Conservation (phyloP, 2,329 filamentous ascomycete genomes). For the Coniochaeta hoffmannii region DNA sequence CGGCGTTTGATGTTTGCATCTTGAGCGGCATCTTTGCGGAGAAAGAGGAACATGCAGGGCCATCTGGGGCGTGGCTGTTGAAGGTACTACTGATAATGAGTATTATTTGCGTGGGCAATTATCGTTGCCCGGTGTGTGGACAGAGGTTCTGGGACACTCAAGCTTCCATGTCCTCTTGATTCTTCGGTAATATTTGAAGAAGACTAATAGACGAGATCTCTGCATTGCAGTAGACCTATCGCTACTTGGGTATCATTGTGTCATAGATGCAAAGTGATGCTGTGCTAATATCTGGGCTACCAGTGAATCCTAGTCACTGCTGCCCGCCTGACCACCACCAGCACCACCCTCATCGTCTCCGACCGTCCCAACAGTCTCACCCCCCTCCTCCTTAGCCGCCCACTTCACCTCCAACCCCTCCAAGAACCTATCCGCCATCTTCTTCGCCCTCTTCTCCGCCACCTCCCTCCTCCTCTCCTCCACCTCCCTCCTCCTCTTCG, state of each 20-base stretch:
- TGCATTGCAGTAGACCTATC: neutral
- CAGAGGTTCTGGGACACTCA: neutral
- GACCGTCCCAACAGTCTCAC: neutral
- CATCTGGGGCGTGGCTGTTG: neutral
- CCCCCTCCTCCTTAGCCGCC: neutral
- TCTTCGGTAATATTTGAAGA: neutral
- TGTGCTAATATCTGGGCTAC: too few relatives aligned
- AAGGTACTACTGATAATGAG: neutral
- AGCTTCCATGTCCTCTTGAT: neutral
- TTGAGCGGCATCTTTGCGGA: neutral
- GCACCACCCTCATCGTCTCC: neutral
- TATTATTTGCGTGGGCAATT: neutral
- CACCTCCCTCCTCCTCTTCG: conserved; percentile 52
- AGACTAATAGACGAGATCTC: neutral
- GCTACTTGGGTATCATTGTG: neutral
- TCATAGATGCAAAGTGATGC: too few relatives aligned
- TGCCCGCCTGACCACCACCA: too few relatives aligned
- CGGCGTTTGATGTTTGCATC: neutral
- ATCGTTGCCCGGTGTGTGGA: neutral
- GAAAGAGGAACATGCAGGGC: neutral
- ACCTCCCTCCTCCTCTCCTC: conserved; percentile 53
- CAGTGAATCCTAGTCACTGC: too few relatives aligned
- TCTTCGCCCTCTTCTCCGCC: conserved; percentile 51
- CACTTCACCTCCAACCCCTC: conserved; percentile 38
- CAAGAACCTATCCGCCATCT: conserved; percentile 66